Conservation (phyloP, 208 protist genomes). For the Acanthamoeba divionensis region DNA sequence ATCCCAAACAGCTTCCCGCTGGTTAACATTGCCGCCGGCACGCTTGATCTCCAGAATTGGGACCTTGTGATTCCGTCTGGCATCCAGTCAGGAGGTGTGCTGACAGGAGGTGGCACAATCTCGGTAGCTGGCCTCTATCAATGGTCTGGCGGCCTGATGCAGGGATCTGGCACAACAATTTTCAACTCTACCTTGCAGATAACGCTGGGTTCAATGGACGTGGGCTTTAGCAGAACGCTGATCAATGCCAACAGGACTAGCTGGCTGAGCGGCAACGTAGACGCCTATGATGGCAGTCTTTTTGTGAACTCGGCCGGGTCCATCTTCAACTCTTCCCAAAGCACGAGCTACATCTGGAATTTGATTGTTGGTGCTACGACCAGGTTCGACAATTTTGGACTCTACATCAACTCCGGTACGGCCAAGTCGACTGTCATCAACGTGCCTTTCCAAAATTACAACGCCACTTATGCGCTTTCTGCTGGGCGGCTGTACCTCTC, state of each 20-base stretch:
- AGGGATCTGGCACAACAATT: neutral
- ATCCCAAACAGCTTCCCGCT: neutral
- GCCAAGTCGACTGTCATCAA: neutral
- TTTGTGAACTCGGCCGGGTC: constrained; percentile 17
- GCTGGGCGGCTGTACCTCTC: neutral
- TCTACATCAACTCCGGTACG: neutral
- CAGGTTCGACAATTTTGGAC: neutral
- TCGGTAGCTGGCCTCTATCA: neutral
- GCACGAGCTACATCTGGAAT: neutral
- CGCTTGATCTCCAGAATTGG: constrained; percentile 27
- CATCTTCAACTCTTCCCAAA: constrained; percentile 18
- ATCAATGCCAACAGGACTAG: constrained; percentile 17
- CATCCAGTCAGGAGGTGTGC: neutral
- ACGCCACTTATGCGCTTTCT: neutral
- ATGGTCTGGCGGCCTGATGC: neutral
- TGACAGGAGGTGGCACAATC: neutral
- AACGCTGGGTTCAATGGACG: neutral
- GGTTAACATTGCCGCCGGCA: neutral
- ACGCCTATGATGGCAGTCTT: neutral
- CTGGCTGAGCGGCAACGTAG: constrained; percentile 41
- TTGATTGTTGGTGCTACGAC: neutral
- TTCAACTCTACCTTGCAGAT: constrained; percentile 30
- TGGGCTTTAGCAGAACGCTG: constrained; percentile 22
- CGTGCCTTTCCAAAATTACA: neutral
- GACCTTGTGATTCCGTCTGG: constrained; percentile 11